Percentiles rank a stretch among this genome's conserved stretches.
Conservation (phyloP, 805 yeast species). For the Kluyveromyces siamensis region DNA sequence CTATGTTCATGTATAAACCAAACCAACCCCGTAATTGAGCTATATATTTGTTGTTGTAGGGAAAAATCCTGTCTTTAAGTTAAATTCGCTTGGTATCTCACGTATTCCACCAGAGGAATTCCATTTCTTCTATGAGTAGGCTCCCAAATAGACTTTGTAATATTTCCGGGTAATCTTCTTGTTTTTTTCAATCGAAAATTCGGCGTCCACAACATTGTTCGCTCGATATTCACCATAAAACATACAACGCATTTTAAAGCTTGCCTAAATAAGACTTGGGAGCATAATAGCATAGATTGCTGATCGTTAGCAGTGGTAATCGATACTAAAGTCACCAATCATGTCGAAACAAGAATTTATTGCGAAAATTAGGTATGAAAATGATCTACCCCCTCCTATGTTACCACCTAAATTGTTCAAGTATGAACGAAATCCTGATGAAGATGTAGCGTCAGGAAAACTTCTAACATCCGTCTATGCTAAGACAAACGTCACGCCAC, state of each 20-base stretch:
- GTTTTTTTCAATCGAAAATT: not conserved
- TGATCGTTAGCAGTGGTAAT: not conserved
- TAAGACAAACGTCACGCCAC: constrained; percentile 58
- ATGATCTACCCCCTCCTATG: constrained; percentile 88
- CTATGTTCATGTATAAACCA: no score
- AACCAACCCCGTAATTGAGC: no score
- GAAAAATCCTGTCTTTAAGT: no score
- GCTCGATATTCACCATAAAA: not conserved
- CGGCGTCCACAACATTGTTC: not conserved
- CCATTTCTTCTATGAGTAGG: no score
- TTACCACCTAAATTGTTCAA: constrained; percentile 79
- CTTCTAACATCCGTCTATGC: constrained; percentile 65
- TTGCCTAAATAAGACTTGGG: no score
- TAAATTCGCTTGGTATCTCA: no score
- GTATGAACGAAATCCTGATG: constrained; percentile 33
- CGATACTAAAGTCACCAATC: not conserved
- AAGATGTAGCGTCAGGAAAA: constrained; percentile 40
- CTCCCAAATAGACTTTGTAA: no score
- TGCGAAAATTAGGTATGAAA: constrained; percentile 75
- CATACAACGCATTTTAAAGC: no score
- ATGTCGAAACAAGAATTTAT: constrained; percentile 63
- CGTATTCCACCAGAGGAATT: no score
- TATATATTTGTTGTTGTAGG: no score
- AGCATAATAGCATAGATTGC: not conserved
- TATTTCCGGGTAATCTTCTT: not conserved